Conservation (phyloP, 352 stramenopile species). For the Phytophthora nicotianae region DNA sequence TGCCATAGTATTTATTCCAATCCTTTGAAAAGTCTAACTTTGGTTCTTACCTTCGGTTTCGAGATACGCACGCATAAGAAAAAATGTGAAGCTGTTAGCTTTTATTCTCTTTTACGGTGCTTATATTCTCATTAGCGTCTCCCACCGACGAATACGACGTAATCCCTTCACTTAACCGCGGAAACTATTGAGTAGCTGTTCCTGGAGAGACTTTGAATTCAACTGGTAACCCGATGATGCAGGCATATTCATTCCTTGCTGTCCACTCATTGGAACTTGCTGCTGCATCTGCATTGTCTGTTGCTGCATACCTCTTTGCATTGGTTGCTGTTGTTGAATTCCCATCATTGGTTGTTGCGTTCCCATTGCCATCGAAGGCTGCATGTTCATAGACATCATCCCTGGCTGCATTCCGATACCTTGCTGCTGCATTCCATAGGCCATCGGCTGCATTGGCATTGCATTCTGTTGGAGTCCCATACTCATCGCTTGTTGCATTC, state of each 20-base stretch:
- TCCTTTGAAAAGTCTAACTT: too few species aligned
- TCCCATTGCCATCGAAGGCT: conserved; percentile 11
- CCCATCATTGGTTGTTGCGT: conserved; percentile 21
- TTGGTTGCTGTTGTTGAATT: conserved; percentile 14
- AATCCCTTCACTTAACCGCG: conserved; percentile 7
- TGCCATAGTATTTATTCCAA: too few species aligned
- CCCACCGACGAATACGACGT: background rate
- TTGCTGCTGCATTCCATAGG: conserved; percentile 14
- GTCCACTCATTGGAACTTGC: background rate
- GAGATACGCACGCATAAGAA: too few species aligned
- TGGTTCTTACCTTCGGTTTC: too few species aligned
- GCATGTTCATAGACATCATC: conserved; percentile 23
- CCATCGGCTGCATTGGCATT: conserved; percentile 19
- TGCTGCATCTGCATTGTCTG: conserved; percentile 22
- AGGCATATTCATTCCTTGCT: conserved; percentile 23
- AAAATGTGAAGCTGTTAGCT: too few species aligned
- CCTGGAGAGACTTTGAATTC: conserved; percentile 28
- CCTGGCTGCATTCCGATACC: conserved; percentile 11
- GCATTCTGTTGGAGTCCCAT: conserved; percentile 5
- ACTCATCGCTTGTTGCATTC: background rate
- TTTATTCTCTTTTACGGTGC: too few species aligned
- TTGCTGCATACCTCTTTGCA: conserved; percentile 14
- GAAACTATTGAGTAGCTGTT: conserved; percentile 33
- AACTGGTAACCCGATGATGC: conserved; percentile 20
- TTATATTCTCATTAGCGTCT: background rate